A percentile compares a stretch with the other conserved stretches of the same genome.
Conservation (phyloP, 139 green algal species). For the Chlorella sp. region DNA sequence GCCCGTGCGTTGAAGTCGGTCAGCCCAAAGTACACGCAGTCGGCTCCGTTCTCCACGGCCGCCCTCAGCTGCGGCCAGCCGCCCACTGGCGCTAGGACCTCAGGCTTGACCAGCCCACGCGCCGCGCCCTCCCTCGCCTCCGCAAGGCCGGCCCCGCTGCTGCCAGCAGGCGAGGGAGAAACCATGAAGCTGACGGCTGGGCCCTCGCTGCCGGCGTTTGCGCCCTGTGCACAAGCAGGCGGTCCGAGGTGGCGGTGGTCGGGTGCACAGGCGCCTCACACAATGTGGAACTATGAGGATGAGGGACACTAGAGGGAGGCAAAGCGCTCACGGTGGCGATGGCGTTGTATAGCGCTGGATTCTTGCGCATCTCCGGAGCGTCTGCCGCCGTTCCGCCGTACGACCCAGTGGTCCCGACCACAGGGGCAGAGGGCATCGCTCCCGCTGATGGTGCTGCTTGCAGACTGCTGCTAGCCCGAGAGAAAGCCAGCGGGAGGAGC, state of each 20-base stretch:
- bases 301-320: neutral
- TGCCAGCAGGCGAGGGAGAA: neutral
- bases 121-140: too few relatives aligned
- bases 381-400: neutral
- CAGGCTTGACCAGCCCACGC: neutral
- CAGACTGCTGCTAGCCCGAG: neutral
- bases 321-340: neutral
- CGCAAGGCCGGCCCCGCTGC: too few relatives aligned
- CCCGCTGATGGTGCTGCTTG: neutral
- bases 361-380: neutral
- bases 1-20: slow-evolving; percentile 36
- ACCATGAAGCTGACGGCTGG: neutral
- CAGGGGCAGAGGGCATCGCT: too few relatives aligned
- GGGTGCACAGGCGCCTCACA: neutral
- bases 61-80: slow-evolving; percentile 45
- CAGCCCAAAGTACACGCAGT: slow-evolving; percentile 80
- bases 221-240: neutral
- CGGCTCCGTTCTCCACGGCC: slow-evolving; percentile 72
- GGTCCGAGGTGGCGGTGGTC: neutral
- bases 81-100: neutral
- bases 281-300: neutral
- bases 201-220: neutral
- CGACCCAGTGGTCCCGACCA: neutral
- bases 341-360: neutral
- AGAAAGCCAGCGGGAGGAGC: neutral